Evolutionary conservation across 441 rosid genomes (phyloP).

Genomic region (Populus hybrid): DNA sequence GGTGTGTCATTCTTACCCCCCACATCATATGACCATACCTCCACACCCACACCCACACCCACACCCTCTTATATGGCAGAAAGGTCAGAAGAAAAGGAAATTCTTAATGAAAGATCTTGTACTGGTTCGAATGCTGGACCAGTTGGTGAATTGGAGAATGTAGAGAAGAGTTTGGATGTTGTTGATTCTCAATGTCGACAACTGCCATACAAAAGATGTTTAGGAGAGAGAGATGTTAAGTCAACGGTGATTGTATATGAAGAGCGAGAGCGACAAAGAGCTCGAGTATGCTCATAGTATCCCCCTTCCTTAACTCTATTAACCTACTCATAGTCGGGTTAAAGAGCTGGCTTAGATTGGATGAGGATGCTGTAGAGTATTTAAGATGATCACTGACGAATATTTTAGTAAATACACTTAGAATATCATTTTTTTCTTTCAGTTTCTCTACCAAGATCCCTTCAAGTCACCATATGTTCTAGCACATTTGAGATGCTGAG

Average conservation of each 20-base stretch:
- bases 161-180: conserved; percentile 34
- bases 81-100: conserved; percentile 22
- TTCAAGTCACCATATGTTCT: neutral
- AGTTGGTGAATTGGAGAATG: conserved; percentile 29
- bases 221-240: conserved; percentile 43
- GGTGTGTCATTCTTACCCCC: conserved; percentile 20
- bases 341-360: conserved; percentile 13
- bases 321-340: conserved; percentile 1
- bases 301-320: neutral
- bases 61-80: conserved; percentile 6
- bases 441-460: neutral
- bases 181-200: conserved; percentile 23
- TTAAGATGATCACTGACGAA: neutral
- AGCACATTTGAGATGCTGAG: neutral
- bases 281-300: conserved; percentile 51
- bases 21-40: conserved; percentile 15
- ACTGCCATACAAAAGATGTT: conserved; percentile 64
- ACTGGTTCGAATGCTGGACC: conserved; percentile 37
- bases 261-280: conserved; percentile 40
- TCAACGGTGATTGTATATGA: conserved; percentile 32
- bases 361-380: neutral
- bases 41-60: neutral
- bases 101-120: conserved; percentile 37
- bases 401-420: neutral
- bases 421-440: neutral